Evolutionary conservation across 345 rosid species (phyloP), one percentile per base, ranked within the genome.

Genomic region (Eucalyptus polybractea): DNA sequence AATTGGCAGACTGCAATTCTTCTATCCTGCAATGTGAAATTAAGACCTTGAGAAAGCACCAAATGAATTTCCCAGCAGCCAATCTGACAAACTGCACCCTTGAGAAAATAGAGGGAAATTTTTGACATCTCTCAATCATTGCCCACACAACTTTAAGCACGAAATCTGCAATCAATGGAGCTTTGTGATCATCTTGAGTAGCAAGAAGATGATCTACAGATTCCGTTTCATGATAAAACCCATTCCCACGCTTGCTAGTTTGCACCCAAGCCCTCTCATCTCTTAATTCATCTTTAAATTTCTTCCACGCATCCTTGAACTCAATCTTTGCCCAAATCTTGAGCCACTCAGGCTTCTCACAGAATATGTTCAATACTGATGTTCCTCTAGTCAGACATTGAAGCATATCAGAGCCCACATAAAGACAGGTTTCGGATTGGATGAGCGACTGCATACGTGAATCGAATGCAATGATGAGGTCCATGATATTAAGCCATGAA

Each of bases 241-340:
- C 92, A 69, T 31, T 83, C 15, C 72, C 60, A 86, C 60, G 45
- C 45, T 90, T 90, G 90, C 86, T 89, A 76, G 88, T 91, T 89
- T 92, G 80, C 42, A 86, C 51, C 98, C 98, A 96, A 67, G 95
- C 95, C 90, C 91, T 93, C 87, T 93, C 95, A 65, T 93, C 93
- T 91, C 91, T 92, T 54, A 95, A 90, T 49, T 93, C 95, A 80
- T 90, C 90, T 92, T 95, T 96, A 29, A 93, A 92, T 89, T 94
- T 95, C 92, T 92, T 95, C 93, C 95, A 94, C 17, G 95, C 95
- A 91, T 93, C 95, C 92, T 95, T 96, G 86, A 97, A 92, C 94
- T 95, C 98, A 53, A 96, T 91, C 94, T 94, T 96, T 4, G 96
- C 96, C 99, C 99, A 97, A 45, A 92, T 92, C 93, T 93, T 97